Evolutionary conservation across 2,329 filamentous ascomycete species (phyloP).

Genomic region (Lachnellula arida): DNA sequence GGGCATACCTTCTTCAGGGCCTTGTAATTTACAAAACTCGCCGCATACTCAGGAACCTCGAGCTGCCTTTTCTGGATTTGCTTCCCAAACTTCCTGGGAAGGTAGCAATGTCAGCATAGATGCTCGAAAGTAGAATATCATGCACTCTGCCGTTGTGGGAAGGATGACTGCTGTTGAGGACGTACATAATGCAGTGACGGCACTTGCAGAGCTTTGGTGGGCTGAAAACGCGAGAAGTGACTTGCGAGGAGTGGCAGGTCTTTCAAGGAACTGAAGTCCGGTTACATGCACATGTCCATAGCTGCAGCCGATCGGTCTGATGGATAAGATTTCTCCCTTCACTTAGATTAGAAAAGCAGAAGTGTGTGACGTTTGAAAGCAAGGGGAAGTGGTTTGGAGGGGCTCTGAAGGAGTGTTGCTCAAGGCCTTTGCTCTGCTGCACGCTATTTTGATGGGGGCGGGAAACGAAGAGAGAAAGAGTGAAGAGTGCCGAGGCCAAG

Average conservation of each 20-base stretch:
- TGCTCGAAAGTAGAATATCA: neutral
- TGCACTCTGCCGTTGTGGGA: conserved; percentile 1
- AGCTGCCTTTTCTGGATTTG: conserved; percentile 98
- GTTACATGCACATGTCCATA: conserved; percentile 24
- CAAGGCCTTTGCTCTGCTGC: neutral
- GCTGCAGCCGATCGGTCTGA: conserved; percentile 1
- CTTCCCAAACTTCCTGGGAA: conserved; percentile 95
- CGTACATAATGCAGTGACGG: conserved; percentile 31
- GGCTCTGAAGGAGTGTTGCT: neutral
- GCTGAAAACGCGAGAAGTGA: conserved; percentile 18
- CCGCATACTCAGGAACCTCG: conserved; percentile 97
- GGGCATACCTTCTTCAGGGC: conserved; percentile 85
- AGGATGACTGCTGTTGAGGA: conserved; percentile 10
- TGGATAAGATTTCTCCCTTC: no score
- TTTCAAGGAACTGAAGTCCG: conserved; percentile 10
- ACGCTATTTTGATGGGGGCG: neutral
- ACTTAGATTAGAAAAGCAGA: neutral
- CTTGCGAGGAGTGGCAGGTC: conserved; percentile 10
- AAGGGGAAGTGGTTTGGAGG: neutral
- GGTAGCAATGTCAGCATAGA: conserved; percentile 12
- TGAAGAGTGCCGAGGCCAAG: neutral
- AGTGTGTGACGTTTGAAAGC: neutral
- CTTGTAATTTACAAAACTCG: conserved; percentile 99
- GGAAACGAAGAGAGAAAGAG: neutral
- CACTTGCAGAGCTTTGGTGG: conserved; percentile 23